Evolutionary conservation across 148 eudicot genomes (phyloP), one percentile per base, ranked within the genome.

Genomic region (Nepenthes mirabilis): DNA sequence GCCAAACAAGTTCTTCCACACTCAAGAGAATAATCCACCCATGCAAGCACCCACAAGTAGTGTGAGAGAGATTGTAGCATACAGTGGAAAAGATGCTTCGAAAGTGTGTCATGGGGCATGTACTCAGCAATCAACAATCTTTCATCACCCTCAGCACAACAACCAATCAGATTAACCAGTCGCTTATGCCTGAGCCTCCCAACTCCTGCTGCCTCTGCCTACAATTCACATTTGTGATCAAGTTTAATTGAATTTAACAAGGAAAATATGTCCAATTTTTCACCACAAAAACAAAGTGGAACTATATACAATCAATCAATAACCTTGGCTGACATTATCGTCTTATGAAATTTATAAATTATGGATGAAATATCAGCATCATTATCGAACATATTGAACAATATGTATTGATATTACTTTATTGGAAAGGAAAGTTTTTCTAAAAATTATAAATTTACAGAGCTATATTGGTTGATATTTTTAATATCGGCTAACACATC

Each of bases 131-230:
- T 87, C 80, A 88, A 69, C 58, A 91, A 75, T 59, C 98, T 88
- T 70, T 91, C 98, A 72, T 91, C 96, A 63, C 98, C 98, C 75
- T 91, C 96, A 5, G 98, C 98, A 71, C 96, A 91, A 65, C 91
- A 88, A 70, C 98, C 98, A 45, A 91, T 78, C 60, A 91, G 79
- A 72, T 91, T 91, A 61, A 83, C 98, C 83, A 91, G 64, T 74
- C 85, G 80, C 71, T 75, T 83, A 74, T 91, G 91, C 60, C 98
- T 80, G 67, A 91, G 75, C 82, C 81, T 88, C 49, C 96, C 98
- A 63, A 91, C 88, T 65, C 88, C 95, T 68, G 96, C 78, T 59
- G 98, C 98, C 70, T 91, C 98, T 35, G 72, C 86, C 97, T 91
- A 75, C 68, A 78, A 70, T 23, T 54, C 55, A 52, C 23, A 52